Evolutionary conservation across 2,329 filamentous ascomycete genomes (phyloP), one percentile per base, ranked within the genome.

Genomic region (Claviceps quebecensis): DNA sequence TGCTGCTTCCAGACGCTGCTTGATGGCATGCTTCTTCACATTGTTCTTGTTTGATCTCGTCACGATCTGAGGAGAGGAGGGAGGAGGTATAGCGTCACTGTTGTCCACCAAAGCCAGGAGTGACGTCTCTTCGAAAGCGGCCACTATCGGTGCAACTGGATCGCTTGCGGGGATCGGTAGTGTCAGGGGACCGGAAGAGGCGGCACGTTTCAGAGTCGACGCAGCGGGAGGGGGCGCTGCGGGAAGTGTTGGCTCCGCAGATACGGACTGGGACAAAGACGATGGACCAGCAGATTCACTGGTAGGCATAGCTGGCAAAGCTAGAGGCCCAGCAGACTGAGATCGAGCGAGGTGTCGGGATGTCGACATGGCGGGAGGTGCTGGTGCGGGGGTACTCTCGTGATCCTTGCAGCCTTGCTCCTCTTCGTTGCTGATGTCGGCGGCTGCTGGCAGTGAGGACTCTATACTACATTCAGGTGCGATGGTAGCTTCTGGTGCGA

Each of bases 1-100:
- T 0, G 80, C 81, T 40, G 72, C 70, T 56, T 83, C 75, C 1
- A 84, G 62, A 43, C 75, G 75, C 55, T 81, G 75, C 60, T 74
- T 76, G 57, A 81, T 80, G 2, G 76, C 70, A 45, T 75, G 69
- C 57, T 86, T 86, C 60, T 81, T 80, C 2, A 80, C 75, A 22
- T 72, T 65, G 70, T 84, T 75, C 75, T 85, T 77, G 74, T 83
- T 72, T 65, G 77, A 68, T 67, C 77, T 64, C 66, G 72, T 57
- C 65, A 75, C 61, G 0, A 19, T 19, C 2, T 63, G 63, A 0
- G 69, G 68, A 3, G 69, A 69, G 4, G 67, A 68, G n/a, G 63
- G 62, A 4, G 63, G 56, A 5, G 63, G 62, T 14, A 60, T 56
- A 29, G 61, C 60, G 52, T 78, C 75, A 53, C 70, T 75, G 8